Conservation (phyloP, 345 rosid species). For the Eucalyptus coolabah region DNA sequence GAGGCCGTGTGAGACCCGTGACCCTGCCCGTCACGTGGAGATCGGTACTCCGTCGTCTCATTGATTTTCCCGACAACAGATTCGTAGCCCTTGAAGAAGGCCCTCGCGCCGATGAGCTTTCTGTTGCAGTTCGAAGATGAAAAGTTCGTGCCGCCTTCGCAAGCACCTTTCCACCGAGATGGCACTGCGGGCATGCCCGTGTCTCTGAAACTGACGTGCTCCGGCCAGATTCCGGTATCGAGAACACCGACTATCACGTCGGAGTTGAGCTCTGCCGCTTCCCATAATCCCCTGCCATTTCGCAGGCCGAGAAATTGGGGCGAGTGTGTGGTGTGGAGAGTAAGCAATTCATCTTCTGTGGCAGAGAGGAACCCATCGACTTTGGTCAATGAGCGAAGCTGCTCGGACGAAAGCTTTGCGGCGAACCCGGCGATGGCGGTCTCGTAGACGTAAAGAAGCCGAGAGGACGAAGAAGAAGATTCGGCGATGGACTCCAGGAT, state of each 20-base stretch:
- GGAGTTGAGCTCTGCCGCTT: slow-evolving; percentile 13
- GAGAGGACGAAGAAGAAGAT: slow-evolving; percentile 12
- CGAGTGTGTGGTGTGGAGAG: slow-evolving; percentile 57
- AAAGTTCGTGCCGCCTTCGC: slow-evolving; percentile 58
- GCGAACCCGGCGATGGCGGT: slow-evolving; percentile 57
- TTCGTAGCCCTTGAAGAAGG: slow-evolving; percentile 54
- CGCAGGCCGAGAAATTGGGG: slow-evolving; percentile 57
- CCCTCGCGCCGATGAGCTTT: slow-evolving; percentile 69
- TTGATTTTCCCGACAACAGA: slow-evolving; percentile 27
- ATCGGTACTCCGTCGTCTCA: slow-evolving; percentile 40
- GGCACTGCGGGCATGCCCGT: slow-evolving; percentile 43
- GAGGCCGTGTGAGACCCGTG: slow-evolving; percentile 91
- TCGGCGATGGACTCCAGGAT: slow-evolving; percentile 18
- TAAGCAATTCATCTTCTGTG: slow-evolving; percentile 38
- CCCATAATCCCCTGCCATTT: slow-evolving; percentile 46
- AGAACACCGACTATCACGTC: slow-evolving; percentile 61
- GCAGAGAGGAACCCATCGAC: slow-evolving; percentile 46
- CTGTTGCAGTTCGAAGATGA: slow-evolving; percentile 46
- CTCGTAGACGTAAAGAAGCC: slow-evolving; percentile 45
- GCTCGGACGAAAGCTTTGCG: slow-evolving; percentile 37
- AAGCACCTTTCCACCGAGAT: slow-evolving; percentile 58
- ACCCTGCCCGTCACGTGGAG: slow-evolving; percentile 62
- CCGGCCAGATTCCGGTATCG: slow-evolving; percentile 79
- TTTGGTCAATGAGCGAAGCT: slow-evolving; percentile 31
- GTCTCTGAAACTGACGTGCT: slow-evolving; percentile 61